These are phyloP conservation scores for Didymella pomorum DNA, from an alignment of 2,329 filamentous ascomycete genomes.

Conservation along the genomic window DNA sequence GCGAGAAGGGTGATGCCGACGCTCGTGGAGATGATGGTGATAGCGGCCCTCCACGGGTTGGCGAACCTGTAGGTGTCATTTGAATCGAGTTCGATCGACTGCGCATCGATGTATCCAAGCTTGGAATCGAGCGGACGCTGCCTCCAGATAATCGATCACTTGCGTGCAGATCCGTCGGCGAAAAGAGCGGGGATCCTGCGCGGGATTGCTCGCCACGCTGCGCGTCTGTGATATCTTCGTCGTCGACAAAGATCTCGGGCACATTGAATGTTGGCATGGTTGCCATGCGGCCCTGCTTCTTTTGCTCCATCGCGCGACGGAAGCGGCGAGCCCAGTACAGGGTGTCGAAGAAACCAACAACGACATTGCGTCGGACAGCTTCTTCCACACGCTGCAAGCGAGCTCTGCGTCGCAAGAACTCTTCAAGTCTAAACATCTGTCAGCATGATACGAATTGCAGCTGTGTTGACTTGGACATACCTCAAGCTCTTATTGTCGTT, in stretches of 20 bases:
- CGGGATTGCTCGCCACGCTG: slow-evolving; percentile 48
- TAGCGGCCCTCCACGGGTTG: slow-evolving; percentile 36
- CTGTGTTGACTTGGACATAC: slow-evolving; percentile 53
- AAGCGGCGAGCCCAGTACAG: slow-evolving; percentile 87
- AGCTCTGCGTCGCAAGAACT: slow-evolving; percentile 89
- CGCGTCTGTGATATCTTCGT: slow-evolving; percentile 66
- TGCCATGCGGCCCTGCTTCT: slow-evolving; percentile 76
- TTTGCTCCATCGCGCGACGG: slow-evolving; percentile 75
- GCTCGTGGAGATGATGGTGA: slow-evolving; percentile 34
- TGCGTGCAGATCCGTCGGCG: slow-evolving; percentile 40
- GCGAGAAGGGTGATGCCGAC: slow-evolving; percentile 43
- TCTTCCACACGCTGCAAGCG: slow-evolving; percentile 94
- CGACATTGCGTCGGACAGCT: slow-evolving; percentile 86
- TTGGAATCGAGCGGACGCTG: slow-evolving; percentile 38
- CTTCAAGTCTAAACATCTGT: slow-evolving; percentile 69
- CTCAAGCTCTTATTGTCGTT: slow-evolving; percentile 94
- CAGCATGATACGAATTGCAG: not conserved
- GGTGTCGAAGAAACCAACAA: slow-evolving; percentile 95
- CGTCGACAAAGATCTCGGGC: slow-evolving; percentile 89
- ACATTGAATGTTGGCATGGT: slow-evolving; percentile 80
- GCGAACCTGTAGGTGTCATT: slow-evolving; percentile 47
- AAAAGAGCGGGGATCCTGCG: slow-evolving; percentile 45
- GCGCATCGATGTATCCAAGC: slow-evolving; percentile 40
- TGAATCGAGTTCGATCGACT: slow-evolving; percentile 52
- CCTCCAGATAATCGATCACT: slow-evolving; percentile 38